Conservation (phyloP, 192 early-diverging fungal species). For the Mortierella alpina region DNA sequence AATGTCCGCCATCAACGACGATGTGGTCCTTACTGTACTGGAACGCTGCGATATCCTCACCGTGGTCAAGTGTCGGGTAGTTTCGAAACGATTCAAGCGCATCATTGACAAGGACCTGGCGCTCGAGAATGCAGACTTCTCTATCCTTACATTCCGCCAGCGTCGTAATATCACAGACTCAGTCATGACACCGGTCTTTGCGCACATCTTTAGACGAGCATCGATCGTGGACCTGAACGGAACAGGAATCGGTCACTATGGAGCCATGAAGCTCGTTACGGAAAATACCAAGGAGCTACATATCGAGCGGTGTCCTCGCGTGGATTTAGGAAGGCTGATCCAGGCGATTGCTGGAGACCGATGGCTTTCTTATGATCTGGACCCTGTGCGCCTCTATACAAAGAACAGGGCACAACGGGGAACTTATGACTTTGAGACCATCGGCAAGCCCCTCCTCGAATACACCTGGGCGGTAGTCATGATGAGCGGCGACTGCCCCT, state of each 20-base stretch:
- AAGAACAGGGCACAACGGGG: not conserved
- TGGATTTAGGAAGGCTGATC: slow-evolving; percentile 10
- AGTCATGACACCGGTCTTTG: slow-evolving; percentile 6
- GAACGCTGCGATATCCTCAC: slow-evolving; percentile 11
- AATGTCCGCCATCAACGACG: slow-evolving; percentile 4
- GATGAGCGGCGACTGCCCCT: slow-evolving; percentile 8
- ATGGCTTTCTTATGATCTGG: slow-evolving; percentile 12
- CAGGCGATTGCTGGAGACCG: slow-evolving; percentile 10
- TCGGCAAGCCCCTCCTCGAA: not conserved
- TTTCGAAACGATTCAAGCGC: slow-evolving; percentile 15
- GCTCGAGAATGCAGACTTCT: slow-evolving; percentile 18
- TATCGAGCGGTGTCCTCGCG: slow-evolving; percentile 13
- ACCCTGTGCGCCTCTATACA: slow-evolving; percentile 17
- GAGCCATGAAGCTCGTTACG: slow-evolving; percentile 16
- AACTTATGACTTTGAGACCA: not conserved
- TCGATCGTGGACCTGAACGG: slow-evolving; percentile 3
- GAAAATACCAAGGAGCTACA: slow-evolving; percentile 10
- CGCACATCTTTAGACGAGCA: slow-evolving; percentile 8
- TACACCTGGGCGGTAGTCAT: slow-evolving; percentile 8
- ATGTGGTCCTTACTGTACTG: slow-evolving; percentile 17
- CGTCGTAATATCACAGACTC: slow-evolving; percentile 19
- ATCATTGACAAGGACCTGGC: slow-evolving; percentile 24
- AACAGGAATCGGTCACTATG: slow-evolving; percentile 15
- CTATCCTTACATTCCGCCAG: slow-evolving; percentile 15
- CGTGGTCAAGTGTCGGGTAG: slow-evolving; percentile 11